Evolutionary conservation across 768 basidiomycete genomes (phyloP).

Genomic region (Royoungia palumana): DNA sequence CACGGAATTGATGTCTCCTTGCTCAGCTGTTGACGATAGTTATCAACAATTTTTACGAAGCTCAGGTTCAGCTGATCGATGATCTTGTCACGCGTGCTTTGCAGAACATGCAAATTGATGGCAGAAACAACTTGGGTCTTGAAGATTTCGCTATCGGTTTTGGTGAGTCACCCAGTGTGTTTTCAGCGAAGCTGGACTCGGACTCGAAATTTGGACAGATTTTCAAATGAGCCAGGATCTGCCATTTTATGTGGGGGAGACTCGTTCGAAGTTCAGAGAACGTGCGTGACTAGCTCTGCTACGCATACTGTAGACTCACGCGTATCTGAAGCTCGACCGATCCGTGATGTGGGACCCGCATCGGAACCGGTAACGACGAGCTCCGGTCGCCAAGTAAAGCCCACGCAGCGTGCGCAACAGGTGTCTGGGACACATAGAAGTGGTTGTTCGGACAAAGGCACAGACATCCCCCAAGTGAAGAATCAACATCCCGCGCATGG

Average conservation of each 20-base stretch:
- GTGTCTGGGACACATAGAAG: conserved; percentile 1
- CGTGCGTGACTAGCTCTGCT: conserved; percentile 14
- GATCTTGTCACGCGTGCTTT: conserved; percentile 24
- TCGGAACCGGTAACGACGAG: conserved; percentile 15
- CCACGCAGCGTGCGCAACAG: conserved; percentile 16
- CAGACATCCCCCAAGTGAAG: neutral
- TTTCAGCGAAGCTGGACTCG: neutral
- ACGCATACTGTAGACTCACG: conserved; percentile 5
- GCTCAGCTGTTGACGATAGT: conserved; percentile 28
- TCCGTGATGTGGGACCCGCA: conserved; percentile 4
- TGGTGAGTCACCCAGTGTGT: conserved; percentile 15
- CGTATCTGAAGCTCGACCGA: conserved; percentile 8
- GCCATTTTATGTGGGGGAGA: conserved; percentile 25
- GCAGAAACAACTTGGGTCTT: conserved; percentile 15
- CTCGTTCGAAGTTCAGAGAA: conserved; percentile 24
- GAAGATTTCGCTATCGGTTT: conserved; percentile 31
- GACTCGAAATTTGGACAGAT: conserved; percentile 13
- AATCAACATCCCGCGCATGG: neutral
- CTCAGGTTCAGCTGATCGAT: conserved; percentile 27
- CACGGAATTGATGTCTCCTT: neutral
- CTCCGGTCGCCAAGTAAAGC: conserved; percentile 25
- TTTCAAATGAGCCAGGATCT: conserved; percentile 31
- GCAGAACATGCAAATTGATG: conserved; percentile 19
- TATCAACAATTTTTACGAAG: conserved; percentile 31
- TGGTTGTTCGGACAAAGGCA: conserved; percentile 1